Evolutionary conservation across 1,284 basidiomycete genomes (phyloP).

Genomic region (Pholiota adiposa): DNA sequence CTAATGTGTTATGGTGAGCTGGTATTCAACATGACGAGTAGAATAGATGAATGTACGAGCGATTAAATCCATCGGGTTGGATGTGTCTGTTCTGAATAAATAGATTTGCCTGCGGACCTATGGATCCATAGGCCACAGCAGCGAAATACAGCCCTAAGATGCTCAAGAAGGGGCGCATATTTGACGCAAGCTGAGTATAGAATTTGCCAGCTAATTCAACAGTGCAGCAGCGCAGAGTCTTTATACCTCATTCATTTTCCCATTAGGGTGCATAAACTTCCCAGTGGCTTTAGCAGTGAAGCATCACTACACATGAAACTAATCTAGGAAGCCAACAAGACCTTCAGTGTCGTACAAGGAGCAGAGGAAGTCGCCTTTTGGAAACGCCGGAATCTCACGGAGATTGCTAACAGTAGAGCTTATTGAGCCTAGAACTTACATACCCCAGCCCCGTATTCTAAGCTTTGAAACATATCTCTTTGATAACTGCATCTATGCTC

Average conservation of each 20-base stretch:
- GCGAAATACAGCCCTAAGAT: background rate
- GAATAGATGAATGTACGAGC: conserved; percentile 16
- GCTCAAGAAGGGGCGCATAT: background rate
- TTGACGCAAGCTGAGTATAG: background rate
- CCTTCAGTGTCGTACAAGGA: no score
- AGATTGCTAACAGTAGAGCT: no score
- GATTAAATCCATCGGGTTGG: conserved; percentile 23
- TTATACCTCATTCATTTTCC: background rate
- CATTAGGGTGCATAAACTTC: background rate
- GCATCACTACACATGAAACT: background rate
- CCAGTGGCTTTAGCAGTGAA: background rate
- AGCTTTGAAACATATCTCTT: no score
- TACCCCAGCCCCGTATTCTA: no score
- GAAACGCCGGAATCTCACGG: no score
- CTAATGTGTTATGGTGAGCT: no score
- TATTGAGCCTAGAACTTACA: no score
- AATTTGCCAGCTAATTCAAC: background rate
- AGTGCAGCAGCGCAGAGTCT: background rate
- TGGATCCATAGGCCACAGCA: conserved; percentile 1
- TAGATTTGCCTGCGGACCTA: conserved; percentile 19
- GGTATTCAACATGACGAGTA: no score
- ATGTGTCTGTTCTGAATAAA: conserved; percentile 19
- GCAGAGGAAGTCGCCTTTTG: no score
- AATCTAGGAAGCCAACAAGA: no score
- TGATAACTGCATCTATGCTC: no score